phyloP scores from a whole-genome alignment of 1,284 basidiomycete species.

The Cutaneotrichosporon cutaneum region DNA sequence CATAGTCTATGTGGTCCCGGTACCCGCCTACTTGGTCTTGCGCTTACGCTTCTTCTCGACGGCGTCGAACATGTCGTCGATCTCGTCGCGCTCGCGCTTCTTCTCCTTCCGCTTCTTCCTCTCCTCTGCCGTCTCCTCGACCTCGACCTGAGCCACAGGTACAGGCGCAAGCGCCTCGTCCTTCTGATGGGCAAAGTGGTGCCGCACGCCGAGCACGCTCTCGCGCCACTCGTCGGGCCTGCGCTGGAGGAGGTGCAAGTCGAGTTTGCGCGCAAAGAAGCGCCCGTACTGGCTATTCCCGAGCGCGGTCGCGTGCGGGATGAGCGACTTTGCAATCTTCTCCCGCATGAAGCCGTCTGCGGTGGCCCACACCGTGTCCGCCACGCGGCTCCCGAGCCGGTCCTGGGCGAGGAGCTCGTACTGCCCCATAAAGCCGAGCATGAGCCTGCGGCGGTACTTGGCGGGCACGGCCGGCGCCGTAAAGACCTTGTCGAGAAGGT shows the following conservation, averaged over 20 bases:
- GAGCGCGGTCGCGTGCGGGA: slow-evolving; percentile 68
- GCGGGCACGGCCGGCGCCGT: slow-evolving; percentile 65
- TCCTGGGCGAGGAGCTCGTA: slow-evolving; percentile 79
- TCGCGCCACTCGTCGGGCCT: slow-evolving; percentile 79
- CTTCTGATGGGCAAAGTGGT: slow-evolving; percentile 52
- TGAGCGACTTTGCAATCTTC: slow-evolving; percentile 78
- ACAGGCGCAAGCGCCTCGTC: slow-evolving; percentile 13
- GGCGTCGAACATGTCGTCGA: slow-evolving; percentile 36
- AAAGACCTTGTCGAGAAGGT: slow-evolving; percentile 74
- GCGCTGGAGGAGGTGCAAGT: slow-evolving; percentile 72
- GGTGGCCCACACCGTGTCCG: slow-evolving; percentile 78
- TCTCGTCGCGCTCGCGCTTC: slow-evolving; percentile 35
- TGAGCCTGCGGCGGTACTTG: slow-evolving; percentile 68
- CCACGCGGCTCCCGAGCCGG: slow-evolving; percentile 81
- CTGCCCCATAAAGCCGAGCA: slow-evolving; percentile 70
- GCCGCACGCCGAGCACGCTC: slow-evolving; percentile 53
- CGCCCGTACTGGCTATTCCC: slow-evolving; percentile 77
- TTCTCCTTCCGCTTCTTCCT: slow-evolving; percentile 13
- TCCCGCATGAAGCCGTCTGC: slow-evolving; percentile 90
- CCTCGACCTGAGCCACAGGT: slow-evolving; percentile 6
- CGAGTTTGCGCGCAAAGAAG: slow-evolving; percentile 76
- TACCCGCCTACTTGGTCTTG: slow-evolving; percentile 9
- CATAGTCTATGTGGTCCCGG: background rate
- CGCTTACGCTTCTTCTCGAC: slow-evolving; percentile 36
- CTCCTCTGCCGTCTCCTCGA: slow-evolving; percentile 9